Conservation (phyloP, 2,329 filamentous ascomycete species). For the Periconia macrospinosa region DNA sequence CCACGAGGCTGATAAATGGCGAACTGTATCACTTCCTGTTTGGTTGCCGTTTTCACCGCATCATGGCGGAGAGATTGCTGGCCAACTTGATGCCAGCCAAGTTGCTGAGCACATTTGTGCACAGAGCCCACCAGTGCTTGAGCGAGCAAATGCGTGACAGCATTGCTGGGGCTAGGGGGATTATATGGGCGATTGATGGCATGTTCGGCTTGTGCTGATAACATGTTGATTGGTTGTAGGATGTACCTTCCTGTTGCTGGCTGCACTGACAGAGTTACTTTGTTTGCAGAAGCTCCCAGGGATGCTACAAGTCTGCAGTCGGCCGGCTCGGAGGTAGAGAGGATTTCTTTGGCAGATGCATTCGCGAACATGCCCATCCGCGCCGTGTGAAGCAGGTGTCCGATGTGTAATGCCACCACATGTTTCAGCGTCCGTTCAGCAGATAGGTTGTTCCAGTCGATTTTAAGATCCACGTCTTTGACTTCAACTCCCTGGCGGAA, state of each 20-base stretch:
- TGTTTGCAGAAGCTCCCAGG: conserved; percentile 63
- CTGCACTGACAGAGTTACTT: conserved; percentile 68
- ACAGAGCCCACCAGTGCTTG: conserved; percentile 64
- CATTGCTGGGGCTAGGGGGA: conserved; percentile 59
- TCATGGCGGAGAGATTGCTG: conserved; percentile 46
- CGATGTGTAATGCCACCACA: conserved; percentile 75
- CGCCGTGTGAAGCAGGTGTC: conserved; percentile 66
- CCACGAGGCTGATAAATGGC: conserved; percentile 70
- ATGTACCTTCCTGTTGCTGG: conserved; percentile 76
- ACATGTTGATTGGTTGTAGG: conserved; percentile 60
- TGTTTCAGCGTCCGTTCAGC: conserved; percentile 73
- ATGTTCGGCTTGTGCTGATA: conserved; percentile 57
- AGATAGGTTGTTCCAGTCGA: conserved; percentile 70
- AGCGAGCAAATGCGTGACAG: conserved; percentile 65
- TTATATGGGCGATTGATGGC: conserved; percentile 65
- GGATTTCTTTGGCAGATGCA: conserved; percentile 60
- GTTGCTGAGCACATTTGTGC: conserved; percentile 60
- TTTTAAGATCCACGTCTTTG: conserved; percentile 64
- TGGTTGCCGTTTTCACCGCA: conserved; percentile 63
- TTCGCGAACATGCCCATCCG: conserved; percentile 61
- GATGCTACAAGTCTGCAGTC: conserved; percentile 71
- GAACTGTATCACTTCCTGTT: conserved; percentile 62
- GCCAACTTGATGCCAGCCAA: conserved; percentile 63
- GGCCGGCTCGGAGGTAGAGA: conserved; percentile 64
- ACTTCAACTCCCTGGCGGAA: conserved; percentile 80